Evolutionary conservation across 805 yeast genomes (phyloP).

Genomic region (Sugiyamaella valdiviana): DNA sequence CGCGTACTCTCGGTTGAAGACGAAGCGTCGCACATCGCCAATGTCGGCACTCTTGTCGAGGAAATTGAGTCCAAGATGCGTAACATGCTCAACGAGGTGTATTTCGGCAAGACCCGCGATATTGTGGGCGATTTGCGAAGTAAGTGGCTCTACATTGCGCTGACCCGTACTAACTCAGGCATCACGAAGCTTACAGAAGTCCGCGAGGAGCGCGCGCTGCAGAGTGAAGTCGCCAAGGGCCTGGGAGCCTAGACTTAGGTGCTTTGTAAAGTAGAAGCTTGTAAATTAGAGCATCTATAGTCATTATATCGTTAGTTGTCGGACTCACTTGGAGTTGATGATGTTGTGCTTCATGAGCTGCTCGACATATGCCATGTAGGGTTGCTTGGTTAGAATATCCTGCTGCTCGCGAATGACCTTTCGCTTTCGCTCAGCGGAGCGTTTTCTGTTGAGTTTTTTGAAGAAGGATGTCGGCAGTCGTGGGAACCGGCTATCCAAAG

Average conservation of each 20-base stretch:
- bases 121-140: constrained; percentile 66
- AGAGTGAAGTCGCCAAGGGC: constrained; percentile 39
- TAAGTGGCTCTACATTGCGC: background rate
- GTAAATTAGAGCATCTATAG: no score
- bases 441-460: background rate
- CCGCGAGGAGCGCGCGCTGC: constrained; percentile 36
- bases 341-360: background rate
- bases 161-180: background rate
- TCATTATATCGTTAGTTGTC: background rate
- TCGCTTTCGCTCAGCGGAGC: background rate
- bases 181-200: constrained; percentile 34
- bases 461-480: no score
- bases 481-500: no score
- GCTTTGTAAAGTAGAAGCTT: no score
- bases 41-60: constrained; percentile 79
- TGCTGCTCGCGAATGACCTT: background rate
- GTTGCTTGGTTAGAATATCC: background rate
- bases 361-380: background rate
- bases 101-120: constrained; percentile 90
- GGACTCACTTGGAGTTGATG: background rate
- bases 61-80: constrained; percentile 84
- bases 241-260: constrained; percentile 14
- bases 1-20: constrained; percentile 42
- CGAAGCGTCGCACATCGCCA: constrained; percentile 68
- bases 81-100: constrained; percentile 83